phyloP scores from a whole-genome alignment of 352 stramenopile species.

The Albugo candida region DNA sequence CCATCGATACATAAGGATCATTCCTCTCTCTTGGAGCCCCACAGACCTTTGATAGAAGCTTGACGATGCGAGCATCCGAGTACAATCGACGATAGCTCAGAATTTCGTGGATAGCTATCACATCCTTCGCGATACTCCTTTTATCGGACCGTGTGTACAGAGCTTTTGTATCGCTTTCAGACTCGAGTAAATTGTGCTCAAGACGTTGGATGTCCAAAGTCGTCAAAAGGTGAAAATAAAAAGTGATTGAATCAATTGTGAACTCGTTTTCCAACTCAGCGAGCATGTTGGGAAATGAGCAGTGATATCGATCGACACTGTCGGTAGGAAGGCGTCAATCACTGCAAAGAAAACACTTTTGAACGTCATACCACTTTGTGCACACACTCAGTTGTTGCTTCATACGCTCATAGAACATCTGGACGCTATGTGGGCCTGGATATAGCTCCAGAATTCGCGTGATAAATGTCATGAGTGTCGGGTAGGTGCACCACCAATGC shows the following conservation, averaged over 20 bases:
- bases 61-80: conserved; percentile 63
- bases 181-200: conserved; percentile 21
- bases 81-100: conserved; percentile 52
- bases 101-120: conserved; percentile 51
- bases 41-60: conserved; percentile 45
- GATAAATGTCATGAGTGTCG: conserved; percentile 75
- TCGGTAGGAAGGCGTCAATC: not conserved
- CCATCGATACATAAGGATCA: not conserved
- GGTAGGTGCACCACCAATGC: conserved; percentile 68
- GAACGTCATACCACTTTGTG: conserved; percentile 34
- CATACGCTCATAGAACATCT: conserved; percentile 57
- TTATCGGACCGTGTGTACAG: not conserved
- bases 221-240: conserved; percentile 59
- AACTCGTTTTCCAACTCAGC: conserved; percentile 64
- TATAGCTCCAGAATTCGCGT: conserved; percentile 72
- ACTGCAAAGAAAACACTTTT: not conserved
- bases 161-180: not conserved
- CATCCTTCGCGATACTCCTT: conserved; percentile 10
- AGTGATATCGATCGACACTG: conserved; percentile 74
- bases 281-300: conserved; percentile 44
- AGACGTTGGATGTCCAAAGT: conserved; percentile 52
- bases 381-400: conserved; percentile 34
- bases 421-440: conserved; percentile 40
- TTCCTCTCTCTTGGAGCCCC: no score
- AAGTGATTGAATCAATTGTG: conserved; percentile 38